Evolutionary conservation across 345 rosid genomes (phyloP), one percentile per base, ranked within the genome.

Genomic region (Sisymbrium altissimum): DNA sequence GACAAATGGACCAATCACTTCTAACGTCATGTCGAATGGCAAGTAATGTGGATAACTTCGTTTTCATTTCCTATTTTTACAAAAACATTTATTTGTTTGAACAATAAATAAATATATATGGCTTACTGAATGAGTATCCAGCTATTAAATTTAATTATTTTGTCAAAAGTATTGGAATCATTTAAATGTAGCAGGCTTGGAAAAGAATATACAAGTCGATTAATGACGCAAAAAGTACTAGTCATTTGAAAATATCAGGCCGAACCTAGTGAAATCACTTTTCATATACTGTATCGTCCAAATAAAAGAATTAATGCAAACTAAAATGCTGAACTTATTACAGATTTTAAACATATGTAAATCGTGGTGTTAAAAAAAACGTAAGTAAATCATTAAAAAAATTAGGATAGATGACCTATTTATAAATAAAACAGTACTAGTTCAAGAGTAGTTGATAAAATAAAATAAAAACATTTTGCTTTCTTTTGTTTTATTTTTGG

Each of bases 1-100:
- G 81, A 81, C 85, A 78, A 79, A 44, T 79, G 80, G 50, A 75
- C 81, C 76, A 58, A 72, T 78, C 61, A 46, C 45, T 36, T 76
- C 54, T 80, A 62, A 15, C 61, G 71, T 75, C 81, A 79, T 79
- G 64, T 75, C 69, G 0, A 68, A 53, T 13, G 7, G 23, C 64
- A 50, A 52, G 68, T 40, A 41, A 1, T 68, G 64, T 75, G 64
- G 69, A 75, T 75, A 68, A 75, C 48, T 67, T 59, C 63, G 63
- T 30, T 60, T 41, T 68, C 23, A 10, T 40, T 67, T 27, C n/a
- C 44, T 40, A 30, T 39, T 63, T 54, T 3, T n/a, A 4, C n/a
- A 0, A 17, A 17, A 14, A 46, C 29, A 2, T 54, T 64, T 56
- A 0, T 25, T 7, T 65, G 2, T 57, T 35, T 64, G 7, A 46